These are phyloP conservation scores for Beta lomatogona DNA, from an alignment of 179 eudicot genomes.

Conservation along the genomic window DNA sequence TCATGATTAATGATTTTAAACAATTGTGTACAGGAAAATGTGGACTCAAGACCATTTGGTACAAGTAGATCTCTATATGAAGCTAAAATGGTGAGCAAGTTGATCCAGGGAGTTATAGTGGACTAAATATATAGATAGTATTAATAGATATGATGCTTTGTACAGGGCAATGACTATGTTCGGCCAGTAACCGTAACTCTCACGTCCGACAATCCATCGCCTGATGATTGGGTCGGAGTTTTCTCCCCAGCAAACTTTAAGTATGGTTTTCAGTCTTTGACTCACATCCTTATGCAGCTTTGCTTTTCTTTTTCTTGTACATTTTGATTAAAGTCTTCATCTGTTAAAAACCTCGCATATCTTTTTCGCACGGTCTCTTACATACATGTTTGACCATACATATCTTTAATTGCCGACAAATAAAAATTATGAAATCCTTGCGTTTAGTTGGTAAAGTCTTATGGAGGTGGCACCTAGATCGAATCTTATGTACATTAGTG, in stretches of 20 bases:
- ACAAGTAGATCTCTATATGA: not conserved
- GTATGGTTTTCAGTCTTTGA: not conserved
- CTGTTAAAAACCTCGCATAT: not conserved
- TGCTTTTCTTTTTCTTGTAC: not conserved
- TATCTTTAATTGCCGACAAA: no score
- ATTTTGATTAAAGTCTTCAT: not conserved
- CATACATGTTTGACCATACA: no score
- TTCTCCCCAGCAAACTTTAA: conserved; percentile 39
- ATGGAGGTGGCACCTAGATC: no score
- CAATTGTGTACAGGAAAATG: not conserved
- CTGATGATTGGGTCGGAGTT: conserved; percentile 42
- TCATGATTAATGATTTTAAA: not conserved
- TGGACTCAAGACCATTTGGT: not conserved
- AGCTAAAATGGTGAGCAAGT: not conserved
- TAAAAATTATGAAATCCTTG: no score
- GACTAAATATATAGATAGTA: not conserved
- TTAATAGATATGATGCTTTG: not conserved
- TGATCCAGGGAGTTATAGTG: not conserved
- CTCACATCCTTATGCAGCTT: not conserved
- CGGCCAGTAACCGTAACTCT: not conserved
- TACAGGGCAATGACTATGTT: conserved; percentile 1
- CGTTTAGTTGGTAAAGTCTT: no score
- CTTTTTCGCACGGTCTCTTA: not conserved
- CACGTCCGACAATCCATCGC: conserved; percentile 14
- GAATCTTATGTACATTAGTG: no score